These are phyloP conservation scores for Penicillium macrosclerotiorum DNA, from an alignment of 495 filamentous ascomycete species.

Conservation along the genomic window DNA sequence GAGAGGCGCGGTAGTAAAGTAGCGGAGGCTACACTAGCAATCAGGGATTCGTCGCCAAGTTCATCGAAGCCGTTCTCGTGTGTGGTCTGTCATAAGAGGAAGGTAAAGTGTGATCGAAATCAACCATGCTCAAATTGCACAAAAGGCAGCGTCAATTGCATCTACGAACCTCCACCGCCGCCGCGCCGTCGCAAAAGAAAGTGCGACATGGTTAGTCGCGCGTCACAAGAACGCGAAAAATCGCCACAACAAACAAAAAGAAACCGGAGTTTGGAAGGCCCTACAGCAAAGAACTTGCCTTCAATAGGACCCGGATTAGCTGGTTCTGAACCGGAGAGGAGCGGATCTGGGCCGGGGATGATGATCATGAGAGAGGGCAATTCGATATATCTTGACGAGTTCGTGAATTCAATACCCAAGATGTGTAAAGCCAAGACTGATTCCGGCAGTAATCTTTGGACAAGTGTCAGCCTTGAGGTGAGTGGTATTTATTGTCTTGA, in stretches of 20 bases:
- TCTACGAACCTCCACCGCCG: conserved; percentile 56
- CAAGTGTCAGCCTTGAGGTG: conserved; percentile 51
- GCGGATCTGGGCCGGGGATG: conserved; percentile 21
- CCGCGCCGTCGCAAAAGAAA: conserved; percentile 60
- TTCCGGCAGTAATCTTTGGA: conserved; percentile 43
- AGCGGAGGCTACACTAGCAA: not conserved
- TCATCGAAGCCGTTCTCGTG: conserved; percentile 49
- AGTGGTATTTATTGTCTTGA: conserved; percentile 1
- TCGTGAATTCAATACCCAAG: conserved; percentile 1
- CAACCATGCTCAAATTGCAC: conserved; percentile 65
- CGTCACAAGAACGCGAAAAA: conserved; percentile 33
- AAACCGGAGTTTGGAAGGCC: not conserved
- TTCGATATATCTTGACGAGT: conserved; percentile 51
- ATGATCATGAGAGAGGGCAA: conserved; percentile 38
- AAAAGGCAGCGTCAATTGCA: conserved; percentile 58
- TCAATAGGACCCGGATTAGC: not conserved
- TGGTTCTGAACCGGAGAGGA: not conserved
- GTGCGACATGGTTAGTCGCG: conserved; percentile 37
- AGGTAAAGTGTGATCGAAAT: conserved; percentile 65
- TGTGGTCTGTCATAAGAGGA: conserved; percentile 62
- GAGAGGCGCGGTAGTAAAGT: not conserved
- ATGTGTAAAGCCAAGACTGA: conserved; percentile 5
- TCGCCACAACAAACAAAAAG: not conserved
- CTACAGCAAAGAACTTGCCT: not conserved
- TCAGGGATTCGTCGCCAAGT: conserved; percentile 9